Percentiles rank a stretch among this genome's conserved stretches.
These are phyloP conservation scores for Parachaetomium inaequale DNA, from an alignment of 495 filamentous ascomycete species.

Conservation along the genomic window DNA sequence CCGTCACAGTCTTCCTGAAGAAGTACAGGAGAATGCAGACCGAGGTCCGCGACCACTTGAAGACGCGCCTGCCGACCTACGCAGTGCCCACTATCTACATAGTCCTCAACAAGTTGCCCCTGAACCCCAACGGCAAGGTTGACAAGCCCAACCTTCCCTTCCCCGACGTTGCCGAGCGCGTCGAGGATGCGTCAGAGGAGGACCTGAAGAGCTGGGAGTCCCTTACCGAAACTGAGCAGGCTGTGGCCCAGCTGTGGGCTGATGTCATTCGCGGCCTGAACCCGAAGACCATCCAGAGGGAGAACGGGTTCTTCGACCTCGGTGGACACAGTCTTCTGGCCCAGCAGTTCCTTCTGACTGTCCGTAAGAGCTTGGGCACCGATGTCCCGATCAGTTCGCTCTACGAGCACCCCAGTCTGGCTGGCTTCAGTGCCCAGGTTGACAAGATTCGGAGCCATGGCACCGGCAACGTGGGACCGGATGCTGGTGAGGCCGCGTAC, in stretches of 20 bases:
- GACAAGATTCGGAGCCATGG: slow-evolving; percentile 53
- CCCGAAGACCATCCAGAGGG: slow-evolving; percentile 57
- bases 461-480: slow-evolving; percentile 36
- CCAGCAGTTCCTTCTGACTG: slow-evolving; percentile 70
- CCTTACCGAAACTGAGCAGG: slow-evolving; percentile 42
- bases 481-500: slow-evolving; percentile 65
- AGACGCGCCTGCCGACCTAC: slow-evolving; percentile 71
- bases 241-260: slow-evolving; percentile 37
- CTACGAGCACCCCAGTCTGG: slow-evolving; percentile 71
- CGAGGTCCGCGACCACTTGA: slow-evolving; percentile 71
- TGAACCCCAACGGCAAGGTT: slow-evolving; percentile 94
- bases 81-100: slow-evolving; percentile 79
- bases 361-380: slow-evolving; percentile 60
- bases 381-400: slow-evolving; percentile 74
- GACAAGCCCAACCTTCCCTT: slow-evolving; percentile 89
- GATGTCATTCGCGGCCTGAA: slow-evolving; percentile 53
- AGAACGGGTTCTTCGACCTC: slow-evolving; percentile 78
- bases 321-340: slow-evolving; percentile 87
- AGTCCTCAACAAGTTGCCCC: slow-evolving; percentile 71
- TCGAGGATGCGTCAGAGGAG: slow-evolving; percentile 59
- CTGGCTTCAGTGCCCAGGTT: slow-evolving; percentile 69
- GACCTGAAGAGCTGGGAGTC: slow-evolving; percentile 65
- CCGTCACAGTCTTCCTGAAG: slow-evolving; percentile 51
- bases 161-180: slow-evolving; percentile 62
- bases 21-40: slow-evolving; percentile 63